These are phyloP conservation scores for Lyophyllum shimeji DNA, from an alignment of 768 basidiomycete species.

Conservation along the genomic window DNA sequence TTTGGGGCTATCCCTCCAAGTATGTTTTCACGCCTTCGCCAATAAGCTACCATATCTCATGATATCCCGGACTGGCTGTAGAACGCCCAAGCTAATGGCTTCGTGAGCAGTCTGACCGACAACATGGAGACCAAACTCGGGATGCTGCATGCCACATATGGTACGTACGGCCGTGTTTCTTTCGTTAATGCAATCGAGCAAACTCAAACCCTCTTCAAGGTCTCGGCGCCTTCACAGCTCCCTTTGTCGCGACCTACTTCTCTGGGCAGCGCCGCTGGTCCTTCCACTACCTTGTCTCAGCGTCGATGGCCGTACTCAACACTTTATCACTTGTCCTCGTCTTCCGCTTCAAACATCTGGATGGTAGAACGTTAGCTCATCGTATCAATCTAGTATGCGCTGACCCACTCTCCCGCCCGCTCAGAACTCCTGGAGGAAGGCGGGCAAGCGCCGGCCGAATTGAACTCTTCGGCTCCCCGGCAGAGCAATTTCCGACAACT, in stretches of 20 bases:
- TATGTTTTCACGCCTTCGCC: slow-evolving; percentile 12
- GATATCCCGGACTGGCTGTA: slow-evolving; percentile 19
- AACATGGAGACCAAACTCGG: slow-evolving; percentile 51
- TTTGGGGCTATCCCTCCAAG: slow-evolving; percentile 48
- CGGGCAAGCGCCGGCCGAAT: slow-evolving; percentile 26
- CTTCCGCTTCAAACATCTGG: slow-evolving; percentile 27
- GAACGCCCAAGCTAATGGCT: slow-evolving; percentile 56
- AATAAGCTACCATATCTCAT: background rate
- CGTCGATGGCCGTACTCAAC: slow-evolving; percentile 50
- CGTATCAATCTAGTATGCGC: background rate
- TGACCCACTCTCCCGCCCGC: background rate
- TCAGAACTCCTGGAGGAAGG: slow-evolving; percentile 21
- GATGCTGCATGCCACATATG: slow-evolving; percentile 50
- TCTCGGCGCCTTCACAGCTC: slow-evolving; percentile 52
- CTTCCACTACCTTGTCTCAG: slow-evolving; percentile 58
- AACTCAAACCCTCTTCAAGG: slow-evolving; percentile 12
- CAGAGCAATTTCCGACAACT: slow-evolving; percentile 46
- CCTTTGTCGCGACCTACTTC: slow-evolving; percentile 68
- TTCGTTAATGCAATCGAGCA: background rate
- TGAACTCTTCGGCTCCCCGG: slow-evolving; percentile 1
- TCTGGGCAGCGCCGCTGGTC: slow-evolving; percentile 52
- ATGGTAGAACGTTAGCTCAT: slow-evolving; percentile 20
- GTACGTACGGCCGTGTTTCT: slow-evolving; percentile 21
- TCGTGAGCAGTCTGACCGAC: slow-evolving; percentile 45
- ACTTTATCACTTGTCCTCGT: slow-evolving; percentile 19